These are phyloP conservation scores for Aspergillus amoenus DNA, from an alignment of 2,329 filamentous ascomycete species.

Conservation along the genomic window DNA sequence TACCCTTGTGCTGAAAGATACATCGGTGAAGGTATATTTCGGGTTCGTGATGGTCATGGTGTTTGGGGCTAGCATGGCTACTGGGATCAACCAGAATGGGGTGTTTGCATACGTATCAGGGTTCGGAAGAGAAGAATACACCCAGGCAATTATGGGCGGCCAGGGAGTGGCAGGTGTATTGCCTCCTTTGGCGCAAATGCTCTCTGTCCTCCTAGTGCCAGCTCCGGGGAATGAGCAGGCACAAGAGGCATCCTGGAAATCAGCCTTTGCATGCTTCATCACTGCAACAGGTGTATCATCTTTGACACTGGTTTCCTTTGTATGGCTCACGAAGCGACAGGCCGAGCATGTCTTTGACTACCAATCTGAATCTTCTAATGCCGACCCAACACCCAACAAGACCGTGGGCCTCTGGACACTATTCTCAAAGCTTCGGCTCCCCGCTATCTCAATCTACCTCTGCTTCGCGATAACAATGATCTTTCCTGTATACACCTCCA, in stretches of 20 bases:
- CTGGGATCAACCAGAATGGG: conserved; percentile 88
- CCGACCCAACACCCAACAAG: conserved; percentile 35
- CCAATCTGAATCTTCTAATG: conserved; percentile 27
- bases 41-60: conserved; percentile 81
- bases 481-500: conserved; percentile 85
- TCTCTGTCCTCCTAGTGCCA: conserved; percentile 71
- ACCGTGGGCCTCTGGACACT: conserved; percentile 63
- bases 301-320: conserved; percentile 68
- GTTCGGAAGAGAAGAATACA: conserved; percentile 84
- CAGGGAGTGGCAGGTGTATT: conserved; percentile 90
- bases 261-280: conserved; percentile 88
- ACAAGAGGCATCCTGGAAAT: conserved; percentile 56
- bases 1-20: conserved; percentile 65
- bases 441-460: conserved; percentile 72
- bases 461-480: conserved; percentile 88
- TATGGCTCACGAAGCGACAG: conserved; percentile 64
- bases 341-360: conserved; percentile 16
- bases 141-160: conserved; percentile 92
- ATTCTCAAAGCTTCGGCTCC: conserved; percentile 75
- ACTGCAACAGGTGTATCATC: conserved; percentile 78
- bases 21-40: conserved; percentile 69
- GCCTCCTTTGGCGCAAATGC: conserved; percentile 81
- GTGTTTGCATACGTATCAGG: conserved; percentile 87
- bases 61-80: conserved; percentile 72
- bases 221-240: conserved; percentile 38